Evolutionary conservation across 2,329 filamentous ascomycete species (phyloP).

Genomic region (Alternaria tenuissima): DNA sequence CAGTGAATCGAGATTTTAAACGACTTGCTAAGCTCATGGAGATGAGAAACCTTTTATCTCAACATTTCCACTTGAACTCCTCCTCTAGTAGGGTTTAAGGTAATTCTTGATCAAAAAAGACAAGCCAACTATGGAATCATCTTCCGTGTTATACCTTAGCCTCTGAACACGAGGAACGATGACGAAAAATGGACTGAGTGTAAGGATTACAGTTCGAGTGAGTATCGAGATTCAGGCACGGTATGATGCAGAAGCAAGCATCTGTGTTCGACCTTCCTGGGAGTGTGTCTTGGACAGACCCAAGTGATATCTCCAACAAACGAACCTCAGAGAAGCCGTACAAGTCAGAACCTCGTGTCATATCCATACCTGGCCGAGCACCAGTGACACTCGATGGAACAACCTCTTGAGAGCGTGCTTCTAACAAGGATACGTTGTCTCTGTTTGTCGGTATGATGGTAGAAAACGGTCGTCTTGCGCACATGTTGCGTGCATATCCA

Average conservation of each 20-base stretch:
- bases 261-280: background rate
- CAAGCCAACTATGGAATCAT: background rate
- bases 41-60: background rate
- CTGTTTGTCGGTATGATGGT: background rate
- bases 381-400: background rate
- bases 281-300: no score
- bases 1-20: background rate
- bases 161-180: background rate
- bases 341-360: background rate
- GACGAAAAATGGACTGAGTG: background rate
- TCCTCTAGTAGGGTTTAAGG: no score
- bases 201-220: background rate
- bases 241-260: background rate
- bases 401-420: background rate
- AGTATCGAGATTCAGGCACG: background rate
- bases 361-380: background rate
- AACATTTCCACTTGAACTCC: background rate
- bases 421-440: background rate
- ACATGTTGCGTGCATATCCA: background rate
- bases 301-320: background rate
- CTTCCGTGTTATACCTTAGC: background rate
- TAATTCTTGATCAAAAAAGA: background rate
- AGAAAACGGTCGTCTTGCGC: background rate
- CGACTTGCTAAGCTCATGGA: background rate
- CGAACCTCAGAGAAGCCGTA: background rate